Conservation (phyloP, 2,329 filamentous ascomycete species). For the Davidsoniella australis region DNA sequence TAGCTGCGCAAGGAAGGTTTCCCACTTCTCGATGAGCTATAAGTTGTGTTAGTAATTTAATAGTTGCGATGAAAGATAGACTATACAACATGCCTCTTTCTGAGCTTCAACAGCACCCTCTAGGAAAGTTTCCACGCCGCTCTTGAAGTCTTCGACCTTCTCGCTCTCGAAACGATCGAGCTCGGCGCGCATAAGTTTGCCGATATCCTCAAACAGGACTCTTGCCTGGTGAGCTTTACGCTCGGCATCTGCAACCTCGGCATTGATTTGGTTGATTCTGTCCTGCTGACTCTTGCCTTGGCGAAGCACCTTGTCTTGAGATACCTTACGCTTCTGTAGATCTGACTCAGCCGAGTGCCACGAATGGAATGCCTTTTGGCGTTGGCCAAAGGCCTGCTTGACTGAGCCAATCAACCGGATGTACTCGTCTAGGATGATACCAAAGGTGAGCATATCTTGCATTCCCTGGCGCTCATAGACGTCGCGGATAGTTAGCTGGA, state of each 20-base stretch:
- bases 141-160: conserved; percentile 99
- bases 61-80: background rate
- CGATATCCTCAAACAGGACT: conserved; percentile 93
- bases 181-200: conserved; percentile 75
- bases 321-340: conserved; percentile 70
- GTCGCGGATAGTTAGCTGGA: conserved; percentile 86
- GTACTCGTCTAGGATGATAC: conserved; percentile 96
- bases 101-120: conserved; percentile 95
- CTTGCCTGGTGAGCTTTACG: conserved; percentile 80
- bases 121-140: conserved; percentile 89
- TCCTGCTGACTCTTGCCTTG: conserved; percentile 95
- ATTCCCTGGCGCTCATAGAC: conserved; percentile 93
- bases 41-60: background rate
- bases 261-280: conserved; percentile 75
- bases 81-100: conserved; percentile 63
- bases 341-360: conserved; percentile 89
- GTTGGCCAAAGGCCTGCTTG: conserved; percentile 80
- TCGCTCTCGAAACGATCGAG: conserved; percentile 88
- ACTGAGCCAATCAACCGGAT: conserved; percentile 89
- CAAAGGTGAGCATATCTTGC: conserved; percentile 88
- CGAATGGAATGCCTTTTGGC: conserved; percentile 87
- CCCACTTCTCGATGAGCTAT: conserved; percentile 74
- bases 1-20: conserved; percentile 91
- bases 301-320: conserved; percentile 84
- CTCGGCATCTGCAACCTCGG: conserved; percentile 90